Percentiles rank a stretch among this genome's conserved stretches.
Evolutionary conservation across 1,284 basidiomycete genomes (phyloP).

Genomic region (Mixia osmundae): DNA sequence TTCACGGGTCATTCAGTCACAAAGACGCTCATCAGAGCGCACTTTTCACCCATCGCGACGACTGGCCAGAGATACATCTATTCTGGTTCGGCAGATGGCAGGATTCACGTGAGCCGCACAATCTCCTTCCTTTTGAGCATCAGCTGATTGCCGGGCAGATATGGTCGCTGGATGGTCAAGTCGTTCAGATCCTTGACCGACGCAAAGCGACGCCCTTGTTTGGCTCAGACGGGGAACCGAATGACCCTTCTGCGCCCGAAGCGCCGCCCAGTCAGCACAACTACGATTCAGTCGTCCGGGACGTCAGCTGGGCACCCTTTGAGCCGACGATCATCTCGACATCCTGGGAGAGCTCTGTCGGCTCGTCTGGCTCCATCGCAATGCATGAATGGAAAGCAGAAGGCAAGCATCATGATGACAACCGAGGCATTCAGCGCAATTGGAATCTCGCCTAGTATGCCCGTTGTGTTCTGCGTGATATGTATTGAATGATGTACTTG

Average conservation of each 20-base stretch:
- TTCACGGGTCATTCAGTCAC: constrained; percentile 82
- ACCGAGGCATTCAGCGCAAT: too few species aligned
- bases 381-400: background rate
- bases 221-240: too few species aligned
- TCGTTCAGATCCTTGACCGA: constrained; percentile 65
- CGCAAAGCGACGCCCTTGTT: constrained; percentile 29
- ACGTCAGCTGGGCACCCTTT: constrained; percentile 75
- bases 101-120: constrained; percentile 38
- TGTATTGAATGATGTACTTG: too few species aligned
- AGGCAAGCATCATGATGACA: background rate
- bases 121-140: constrained; percentile 6
- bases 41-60: constrained; percentile 76
- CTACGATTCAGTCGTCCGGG: constrained; percentile 35
- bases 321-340: constrained; percentile 78
- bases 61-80: constrained; percentile 87
- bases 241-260: constrained; percentile 20
- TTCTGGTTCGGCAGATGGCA: constrained; percentile 64
- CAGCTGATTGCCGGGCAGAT: constrained; percentile 36
- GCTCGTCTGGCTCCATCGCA: constrained; percentile 1
- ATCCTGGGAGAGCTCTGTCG: constrained; percentile 41
- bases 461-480: too few species aligned
- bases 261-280: background rate
- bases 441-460: too few species aligned
- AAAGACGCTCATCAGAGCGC: constrained; percentile 77
- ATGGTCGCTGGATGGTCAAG: constrained; percentile 73